A percentile compares a stretch with the other conserved stretches of the same genome.
phyloP scores from a whole-genome alignment of 2,329 filamentous ascomycete species.

The Diaporthe vexans region DNA sequence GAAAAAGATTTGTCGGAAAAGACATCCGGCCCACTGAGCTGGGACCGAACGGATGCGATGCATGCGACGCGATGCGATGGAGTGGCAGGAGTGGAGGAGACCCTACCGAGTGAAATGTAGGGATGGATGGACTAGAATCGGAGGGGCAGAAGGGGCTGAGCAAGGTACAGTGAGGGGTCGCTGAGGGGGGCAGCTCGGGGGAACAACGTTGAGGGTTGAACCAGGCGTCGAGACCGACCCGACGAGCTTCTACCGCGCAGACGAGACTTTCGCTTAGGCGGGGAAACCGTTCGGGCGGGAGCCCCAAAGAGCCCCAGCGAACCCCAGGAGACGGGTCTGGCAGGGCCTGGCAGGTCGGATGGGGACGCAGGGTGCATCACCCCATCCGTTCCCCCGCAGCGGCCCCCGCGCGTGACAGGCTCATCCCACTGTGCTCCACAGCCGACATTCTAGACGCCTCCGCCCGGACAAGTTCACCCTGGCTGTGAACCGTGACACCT shows the following conservation, averaged over 20 bases:
- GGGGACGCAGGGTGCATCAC: constrained; percentile 34
- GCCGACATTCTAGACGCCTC: constrained; percentile 33
- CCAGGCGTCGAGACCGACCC: not conserved
- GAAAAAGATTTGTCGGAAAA: constrained; percentile 26
- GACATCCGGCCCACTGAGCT: constrained; percentile 17
- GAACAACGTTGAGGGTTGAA: not conserved
- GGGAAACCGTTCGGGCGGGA: constrained; percentile 22
- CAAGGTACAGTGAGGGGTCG: not conserved
- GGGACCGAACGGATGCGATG: constrained; percentile 24
- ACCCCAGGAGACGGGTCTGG: not conserved
- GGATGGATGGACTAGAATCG: not conserved
- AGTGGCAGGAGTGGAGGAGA: not conserved
- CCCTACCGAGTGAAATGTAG: not conserved
- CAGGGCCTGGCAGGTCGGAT: constrained; percentile 16
- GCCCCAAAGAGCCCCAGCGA: not conserved
- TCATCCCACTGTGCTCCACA: constrained; percentile 41
- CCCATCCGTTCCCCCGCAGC: constrained; percentile 37
- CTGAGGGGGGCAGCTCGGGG: not conserved
- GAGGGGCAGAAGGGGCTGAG: constrained; percentile 5
- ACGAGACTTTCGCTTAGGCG: constrained; percentile 10
- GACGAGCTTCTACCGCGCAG: not conserved
- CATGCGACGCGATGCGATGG: constrained; percentile 3
- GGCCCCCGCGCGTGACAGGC: constrained; percentile 36
- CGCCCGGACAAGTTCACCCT: constrained; percentile 21
- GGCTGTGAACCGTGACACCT: constrained; percentile 2